Conservation (phyloP, 441 rosid genomes). For the Oxalis stricta region DNA sequence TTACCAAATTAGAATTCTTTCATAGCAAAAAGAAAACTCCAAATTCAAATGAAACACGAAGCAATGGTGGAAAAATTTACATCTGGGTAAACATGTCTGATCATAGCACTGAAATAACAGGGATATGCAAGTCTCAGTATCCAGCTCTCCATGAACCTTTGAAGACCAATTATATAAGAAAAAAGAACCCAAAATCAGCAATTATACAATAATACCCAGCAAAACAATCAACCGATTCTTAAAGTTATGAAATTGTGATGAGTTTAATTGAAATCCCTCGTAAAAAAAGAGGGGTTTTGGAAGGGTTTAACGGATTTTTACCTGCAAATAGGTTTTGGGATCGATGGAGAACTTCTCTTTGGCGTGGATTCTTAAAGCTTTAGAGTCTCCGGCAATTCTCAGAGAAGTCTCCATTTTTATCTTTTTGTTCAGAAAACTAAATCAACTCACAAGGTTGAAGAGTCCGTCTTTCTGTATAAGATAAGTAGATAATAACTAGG, state of each 20-base stretch:
- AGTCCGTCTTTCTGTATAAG: too few relatives aligned
- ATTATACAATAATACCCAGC: not conserved
- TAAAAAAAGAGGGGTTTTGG: too few relatives aligned
- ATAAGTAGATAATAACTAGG: too few relatives aligned
- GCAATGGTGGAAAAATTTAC: constrained; percentile 22
- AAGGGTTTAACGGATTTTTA: constrained; percentile 9
- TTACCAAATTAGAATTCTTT: too few relatives aligned
- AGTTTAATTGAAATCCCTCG: too few relatives aligned
- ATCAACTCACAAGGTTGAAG: too few relatives aligned
- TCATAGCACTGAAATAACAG: constrained; percentile 40
- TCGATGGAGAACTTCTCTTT: constrained; percentile 61
- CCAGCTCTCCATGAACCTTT: constrained; percentile 94
- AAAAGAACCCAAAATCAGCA: not conserved
- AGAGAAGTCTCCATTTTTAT: constrained; percentile 70
- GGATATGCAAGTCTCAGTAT: constrained; percentile 60
- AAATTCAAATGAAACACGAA: not conserved
- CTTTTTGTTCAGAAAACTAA: not conserved
- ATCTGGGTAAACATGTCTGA: constrained; percentile 47
- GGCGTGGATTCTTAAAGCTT: constrained; percentile 66
- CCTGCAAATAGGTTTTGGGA: constrained; percentile 63
- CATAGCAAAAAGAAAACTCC: not conserved
- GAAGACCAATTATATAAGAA: constrained; percentile 7
- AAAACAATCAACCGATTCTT: not conserved
- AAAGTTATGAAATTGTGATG: not conserved
- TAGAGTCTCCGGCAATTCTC: constrained; percentile 52